Evolutionary conservation across 306 rosid species (phyloP).

Genomic region (Datisca glomerata): DNA sequence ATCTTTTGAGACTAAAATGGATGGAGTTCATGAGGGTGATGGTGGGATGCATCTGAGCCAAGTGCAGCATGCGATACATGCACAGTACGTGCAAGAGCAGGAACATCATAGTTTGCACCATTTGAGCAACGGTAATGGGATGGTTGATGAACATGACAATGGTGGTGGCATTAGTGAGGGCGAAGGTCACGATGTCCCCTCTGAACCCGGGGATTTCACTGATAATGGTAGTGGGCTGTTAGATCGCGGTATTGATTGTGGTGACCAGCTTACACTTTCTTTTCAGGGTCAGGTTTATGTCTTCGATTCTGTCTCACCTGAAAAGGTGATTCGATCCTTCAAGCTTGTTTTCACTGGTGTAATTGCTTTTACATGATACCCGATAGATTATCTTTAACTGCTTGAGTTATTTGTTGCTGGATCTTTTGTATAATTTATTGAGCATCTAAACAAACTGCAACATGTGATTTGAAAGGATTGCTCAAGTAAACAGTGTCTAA

Average conservation of each 20-base stretch:
- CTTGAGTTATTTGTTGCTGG: too few relatives aligned
- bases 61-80: constrained; percentile 38
- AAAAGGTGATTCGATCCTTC: constrained; percentile 38
- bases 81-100: constrained; percentile 38
- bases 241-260: too few relatives aligned
- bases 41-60: constrained; percentile 31
- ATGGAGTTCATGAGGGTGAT: constrained; percentile 39
- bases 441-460: too few relatives aligned
- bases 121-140: constrained; percentile 41
- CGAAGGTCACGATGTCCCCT: constrained; percentile 35
- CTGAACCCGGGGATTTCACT: constrained; percentile 36
- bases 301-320: constrained; percentile 77
- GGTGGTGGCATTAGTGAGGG: constrained; percentile 32
- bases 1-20: constrained; percentile 23
- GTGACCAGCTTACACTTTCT: constrained; percentile 93
- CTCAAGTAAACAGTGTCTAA: too few relatives aligned
- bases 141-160: constrained; percentile 39
- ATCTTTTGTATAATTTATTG: too few relatives aligned
- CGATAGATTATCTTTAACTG: too few relatives aligned
- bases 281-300: constrained; percentile 96
- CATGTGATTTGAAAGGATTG: too few relatives aligned
- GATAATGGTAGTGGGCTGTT: constrained; percentile 27
- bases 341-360: too few relatives aligned
- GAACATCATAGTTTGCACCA: constrained; percentile 49
- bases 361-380: too few relatives aligned